Conservation (phyloP, 2,329 filamentous ascomycete genomes). For the Claviceps quebecensis region DNA sequence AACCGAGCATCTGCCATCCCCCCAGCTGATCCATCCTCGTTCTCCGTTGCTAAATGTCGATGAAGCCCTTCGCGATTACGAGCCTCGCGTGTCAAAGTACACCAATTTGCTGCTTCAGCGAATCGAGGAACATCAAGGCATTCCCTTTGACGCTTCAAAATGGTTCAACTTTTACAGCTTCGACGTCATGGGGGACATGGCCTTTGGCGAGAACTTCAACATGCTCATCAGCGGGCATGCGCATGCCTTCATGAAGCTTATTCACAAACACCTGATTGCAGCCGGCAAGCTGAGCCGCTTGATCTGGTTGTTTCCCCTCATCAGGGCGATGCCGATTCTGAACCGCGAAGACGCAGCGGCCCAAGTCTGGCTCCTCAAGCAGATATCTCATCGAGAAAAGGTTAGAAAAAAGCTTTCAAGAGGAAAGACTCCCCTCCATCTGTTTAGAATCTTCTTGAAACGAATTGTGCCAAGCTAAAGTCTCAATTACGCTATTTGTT, state of each 20-base stretch:
- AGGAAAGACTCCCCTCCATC: not conserved
- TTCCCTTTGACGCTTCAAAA: constrained; percentile 15
- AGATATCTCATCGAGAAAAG: not conserved
- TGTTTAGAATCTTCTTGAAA: not conserved
- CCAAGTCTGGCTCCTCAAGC: constrained; percentile 8
- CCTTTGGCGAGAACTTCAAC: constrained; percentile 22
- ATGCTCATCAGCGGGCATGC: constrained; percentile 18
- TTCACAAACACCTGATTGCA: constrained; percentile 12
- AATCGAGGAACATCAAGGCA: constrained; percentile 11
- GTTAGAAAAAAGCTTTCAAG: not conserved
- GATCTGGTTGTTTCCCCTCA: constrained; percentile 8
- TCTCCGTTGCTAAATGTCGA: not conserved
- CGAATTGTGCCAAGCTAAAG: not conserved
- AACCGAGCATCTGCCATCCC: not conserved
- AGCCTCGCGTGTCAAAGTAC: constrained; percentile 11
- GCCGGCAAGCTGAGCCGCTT: constrained; percentile 13
- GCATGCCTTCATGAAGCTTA: constrained; percentile 14
- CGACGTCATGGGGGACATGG: constrained; percentile 28
- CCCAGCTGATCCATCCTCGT: not conserved
- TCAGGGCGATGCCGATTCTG: constrained; percentile 11
- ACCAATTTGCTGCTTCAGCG: not conserved
- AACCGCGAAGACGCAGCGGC: constrained; percentile 10
- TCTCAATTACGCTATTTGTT: not conserved
- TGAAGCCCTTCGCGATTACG: constrained; percentile 10
- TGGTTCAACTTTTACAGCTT: constrained; percentile 24